Conservation (phyloP, 192 early-diverging fungal species). For the Backusella parvicylindrica region DNA sequence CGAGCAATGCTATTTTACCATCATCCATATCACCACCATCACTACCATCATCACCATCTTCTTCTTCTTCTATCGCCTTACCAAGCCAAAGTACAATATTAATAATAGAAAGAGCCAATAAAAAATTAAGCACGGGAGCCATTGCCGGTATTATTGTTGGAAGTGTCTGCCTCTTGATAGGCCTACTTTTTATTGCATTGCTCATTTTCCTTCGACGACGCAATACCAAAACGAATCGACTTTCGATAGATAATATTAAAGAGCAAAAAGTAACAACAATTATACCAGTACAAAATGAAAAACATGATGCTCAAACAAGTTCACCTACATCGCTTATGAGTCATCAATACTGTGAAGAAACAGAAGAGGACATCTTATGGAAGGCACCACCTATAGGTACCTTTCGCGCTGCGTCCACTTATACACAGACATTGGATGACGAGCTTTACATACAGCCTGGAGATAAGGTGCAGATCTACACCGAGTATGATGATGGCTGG, state of each 20-base stretch:
- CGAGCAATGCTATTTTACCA: background rate
- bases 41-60: background rate
- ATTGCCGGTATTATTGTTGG: slow-evolving; percentile 26
- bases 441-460: slow-evolving; percentile 53
- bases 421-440: slow-evolving; percentile 49
- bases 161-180: slow-evolving; percentile 13
- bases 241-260: background rate
- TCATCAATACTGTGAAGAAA: background rate
- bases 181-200: background rate
- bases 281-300: slow-evolving; percentile 25
- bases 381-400: slow-evolving; percentile 36
- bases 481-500: slow-evolving; percentile 60
- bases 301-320: slow-evolving; percentile 15
- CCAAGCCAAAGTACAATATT: background rate
- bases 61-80: background rate
- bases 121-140: slow-evolving; percentile 12
- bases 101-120: background rate
- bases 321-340: background rate
- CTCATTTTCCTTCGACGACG: background rate
- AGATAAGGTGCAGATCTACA: slow-evolving; percentile 46
- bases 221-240: slow-evolving; percentile 3
- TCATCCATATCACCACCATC: background rate
- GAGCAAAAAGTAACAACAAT: background rate
- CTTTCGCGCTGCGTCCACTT: slow-evolving; percentile 41
- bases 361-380: background rate